These are phyloP conservation scores for Candida sphagnicola DNA, from an alignment of 805 yeast genomes.

Conservation along the genomic window DNA sequence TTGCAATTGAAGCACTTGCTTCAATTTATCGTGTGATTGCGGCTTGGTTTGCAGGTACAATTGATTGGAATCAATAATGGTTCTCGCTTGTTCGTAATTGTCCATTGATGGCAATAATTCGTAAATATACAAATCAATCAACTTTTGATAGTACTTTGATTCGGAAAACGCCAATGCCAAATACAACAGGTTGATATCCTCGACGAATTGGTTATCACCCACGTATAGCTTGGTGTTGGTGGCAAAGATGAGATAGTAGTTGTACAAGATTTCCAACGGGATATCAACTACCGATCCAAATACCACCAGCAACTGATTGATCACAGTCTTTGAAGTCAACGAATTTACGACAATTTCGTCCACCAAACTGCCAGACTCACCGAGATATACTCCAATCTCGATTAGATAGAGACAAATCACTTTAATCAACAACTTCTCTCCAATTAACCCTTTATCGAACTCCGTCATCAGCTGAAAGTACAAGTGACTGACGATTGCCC, in stretches of 20 bases:
- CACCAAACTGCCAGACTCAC: not conserved
- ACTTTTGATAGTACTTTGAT: constrained; percentile 17
- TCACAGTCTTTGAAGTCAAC: constrained; percentile 6
- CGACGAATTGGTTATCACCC: constrained; percentile 8
- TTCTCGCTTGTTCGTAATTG: constrained; percentile 22
- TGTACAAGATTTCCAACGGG: constrained; percentile 32
- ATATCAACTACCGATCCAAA: constrained; percentile 14
- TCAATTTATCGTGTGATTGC: constrained; percentile 4
- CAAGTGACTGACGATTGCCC: constrained; percentile 18
- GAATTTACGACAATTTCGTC: constrained; percentile 6
- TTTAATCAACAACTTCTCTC: constrained; percentile 28
- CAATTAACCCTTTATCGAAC: constrained; percentile 19
- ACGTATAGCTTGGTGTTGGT: constrained; percentile 19
- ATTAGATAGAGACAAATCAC: constrained; percentile 33
- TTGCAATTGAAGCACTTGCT: constrained; percentile 12
- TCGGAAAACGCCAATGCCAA: constrained; percentile 1
- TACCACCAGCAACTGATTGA: constrained; percentile 1
- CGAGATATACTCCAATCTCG: constrained; percentile 24
- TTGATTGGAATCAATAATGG: constrained; percentile 21
- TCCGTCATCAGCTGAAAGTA: constrained; percentile 18
- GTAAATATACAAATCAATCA: constrained; percentile 30
- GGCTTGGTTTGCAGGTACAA: constrained; percentile 9
- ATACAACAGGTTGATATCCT: constrained; percentile 5
- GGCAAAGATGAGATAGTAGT: constrained; percentile 25
- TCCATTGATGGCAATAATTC: constrained; percentile 31